Base-by-base conservation (phyloP, 2,329 filamentous ascomycete genomes). In the Podosphaera fusca region DNA sequence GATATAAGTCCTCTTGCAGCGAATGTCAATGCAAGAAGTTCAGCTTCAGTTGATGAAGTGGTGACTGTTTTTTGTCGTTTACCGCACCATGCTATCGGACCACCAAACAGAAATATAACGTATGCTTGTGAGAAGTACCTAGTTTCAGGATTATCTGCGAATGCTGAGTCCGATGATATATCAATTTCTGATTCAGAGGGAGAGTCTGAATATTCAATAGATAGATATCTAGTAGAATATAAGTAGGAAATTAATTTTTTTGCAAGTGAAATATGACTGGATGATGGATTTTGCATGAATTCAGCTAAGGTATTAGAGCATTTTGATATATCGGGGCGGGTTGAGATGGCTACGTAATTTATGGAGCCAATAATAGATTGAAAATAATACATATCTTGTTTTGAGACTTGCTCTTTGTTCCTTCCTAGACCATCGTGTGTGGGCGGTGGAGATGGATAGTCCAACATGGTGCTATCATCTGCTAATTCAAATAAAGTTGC, bases 61-160 rank as follows among this genome's bases (percentile, higher is more conserved):
- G 52, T 55, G 1, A 45, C 52, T 40, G 52, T 55, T 40, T 29
- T 38, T 40, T 55, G 34, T 40, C 12, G 38, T 40, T 21, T 45
- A 14, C 12, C 34, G 9, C 0, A 40, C 51, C 51, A 54, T 40
- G 35, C 38, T 14, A 55, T 40, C 8, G 38, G 7, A 14, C 52
- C 38, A 54, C 51, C 51, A 54, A 54, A 54, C 14, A 54, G 31
- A 31, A 2, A 7, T 9, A 54, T 54, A 35, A 54, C 12, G 3
- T 12, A 54, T 38, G 29, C 51, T 54, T 54, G 51, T 2, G 51
- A 54, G 10, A 31, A 54, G n/a, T 14, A 35, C 35, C 51, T 54
- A 54, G 51, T 54, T 34, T 54, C 29, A 14, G 51, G 31, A 54
- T 54, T 29, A 54, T 54, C 51, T 33, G 51, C 51, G 7, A 54